Evolutionary conservation across 1,284 basidiomycete species (phyloP), one percentile per base, ranked within the genome.

Genomic region (Rugosomyces carneus): DNA sequence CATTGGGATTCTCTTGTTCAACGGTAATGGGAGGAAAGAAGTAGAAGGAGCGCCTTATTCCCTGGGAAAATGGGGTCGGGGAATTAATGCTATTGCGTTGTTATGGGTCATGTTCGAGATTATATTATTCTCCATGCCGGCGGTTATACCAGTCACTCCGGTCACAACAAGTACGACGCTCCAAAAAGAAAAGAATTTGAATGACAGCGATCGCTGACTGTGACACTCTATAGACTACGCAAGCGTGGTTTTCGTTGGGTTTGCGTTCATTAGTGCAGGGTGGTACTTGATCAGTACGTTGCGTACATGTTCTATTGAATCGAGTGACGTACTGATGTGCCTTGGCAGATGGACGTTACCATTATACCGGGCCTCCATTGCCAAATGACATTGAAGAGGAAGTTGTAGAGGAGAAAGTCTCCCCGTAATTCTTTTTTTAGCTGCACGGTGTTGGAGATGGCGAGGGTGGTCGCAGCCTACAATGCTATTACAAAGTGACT

Each of bases 231-330:
- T 47, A 80, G 77, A 79, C 60, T 80, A 78, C 52, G 78, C 72
- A 6, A 79, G 77, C 15, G 78, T 77, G 5, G 79, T 82, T 16
- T 81, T 81, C 48, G 71, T 81, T 29, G 78, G 75, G 1, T 81
- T 81, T 52, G 74, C 63, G 2, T 53, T 60, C 9, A 68, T 82
- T 34, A 77, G 76, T 40, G 71, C 67, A 0, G 61, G 66, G n/a
- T 81, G 79, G 80, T 82, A 81, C 53, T 42, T 73, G 38, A 68
- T 76, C 50, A 69, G 76, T 78, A 52, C 26, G 75, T 71, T 18
- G 13, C 1, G 7, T 2, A 27, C 24, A 34, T 18, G 19, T 23
- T 3, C 2, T 15, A 20, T 13, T 16, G 20, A 19, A 36, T 27
- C 5, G 21, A 43, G 1, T 20, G 21, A 34, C 13, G 31, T 15